Base-by-base conservation (phyloP, 73 alveolate species). In the Tetrahymena borealis region DNA sequence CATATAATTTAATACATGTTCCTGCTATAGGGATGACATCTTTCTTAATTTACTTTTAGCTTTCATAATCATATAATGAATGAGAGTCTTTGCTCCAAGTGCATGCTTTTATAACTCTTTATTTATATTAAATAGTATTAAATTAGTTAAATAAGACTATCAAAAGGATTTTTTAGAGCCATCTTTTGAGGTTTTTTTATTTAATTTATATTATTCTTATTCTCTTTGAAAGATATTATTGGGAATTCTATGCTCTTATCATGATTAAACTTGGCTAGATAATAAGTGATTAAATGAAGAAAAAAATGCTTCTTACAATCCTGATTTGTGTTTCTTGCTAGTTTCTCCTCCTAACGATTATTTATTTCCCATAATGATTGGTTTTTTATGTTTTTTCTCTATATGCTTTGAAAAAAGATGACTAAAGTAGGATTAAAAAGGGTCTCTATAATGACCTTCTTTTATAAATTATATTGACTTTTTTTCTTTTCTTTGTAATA, bases 81-180 rank as follows among this genome's bases (percentile, higher is more conserved):
- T 91, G 94, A n/a, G 94, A 91, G 41, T 91, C 94, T 91, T 78
- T 91, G 39, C 78, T 91, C 79, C 94, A 91, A 78, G 94, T 91
- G 35, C 40, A 38, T 7, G 91, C 38, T 39, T 91, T 39, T 33
- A 91, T 91, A 60, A 60, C 28, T 28, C 85, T 60, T 24, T 3
- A 10, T 2, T 1, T 7, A 6, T 7, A 60, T 4, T 24, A 60
- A 1, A n/a, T n/a, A n/a, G n/a, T n/a, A n/a, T n/a, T n/a, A n/a
- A n/a, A n/a, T n/a, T n/a, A n/a, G n/a, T n/a, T n/a, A n/a, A n/a
- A n/a, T n/a, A n/a, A n/a, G n/a, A n/a, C n/a, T n/a, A n/a, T n/a
- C n/a, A n/a, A n/a, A n/a, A n/a, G n/a, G n/a, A n/a, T n/a, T n/a
- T n/a, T n/a, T n/a, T n/a, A n/a, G n/a, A n/a, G n/a, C n/a, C n/a